Evolutionary conservation across 2,329 filamentous ascomycete genomes (phyloP), one percentile per base, ranked within the genome.

Genomic region (Aquanectria penicillioides): DNA sequence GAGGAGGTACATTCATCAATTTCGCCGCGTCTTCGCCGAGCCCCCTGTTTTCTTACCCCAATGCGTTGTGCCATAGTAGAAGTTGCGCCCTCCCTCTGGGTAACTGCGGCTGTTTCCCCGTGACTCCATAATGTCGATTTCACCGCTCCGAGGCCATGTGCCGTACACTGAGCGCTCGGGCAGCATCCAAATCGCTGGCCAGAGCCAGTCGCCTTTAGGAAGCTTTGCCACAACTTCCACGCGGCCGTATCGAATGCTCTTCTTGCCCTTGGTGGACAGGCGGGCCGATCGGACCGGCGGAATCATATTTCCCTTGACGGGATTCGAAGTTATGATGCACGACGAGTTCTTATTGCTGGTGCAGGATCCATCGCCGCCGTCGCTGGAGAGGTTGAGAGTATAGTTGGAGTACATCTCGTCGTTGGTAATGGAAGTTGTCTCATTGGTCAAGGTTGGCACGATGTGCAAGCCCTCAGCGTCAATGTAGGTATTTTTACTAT

Each of bases 131-230:
- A 95, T 90, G 73, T 95, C 92, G 54, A 95, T 94, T 76, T 94
- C 91, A 22, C 52, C 52, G 6, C 52, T 55, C 5, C 80, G 76
- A 1, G 92, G 92, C 92, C 92, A 95, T 1, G 81, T 70, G 2
- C 92, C 92, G 72, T 94, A 95, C 1, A 80, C 88, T 44, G 87
- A 81, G 37, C 89, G 80, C 43, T 86, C 86, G 1, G 92, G 92
- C 80, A 95, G 81, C 90, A 95, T 91, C 90, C 91, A 94, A 70
- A 95, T 94, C 9, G 91, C 91, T 3, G 92, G 92, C 92, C 92
- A 94, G 10, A 95, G 83, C 92, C 92, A 94, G 77, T 94, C 91
- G 52, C 92, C 92, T 40, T 80, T 74, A 7, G 92, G 91, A 20
- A 94, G 77, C 75, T 89, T 89, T 25, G 92, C 92, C 1, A 83